phyloP scores from a whole-genome alignment of 441 rosid genomes.

The Eutrema salsugineum region DNA sequence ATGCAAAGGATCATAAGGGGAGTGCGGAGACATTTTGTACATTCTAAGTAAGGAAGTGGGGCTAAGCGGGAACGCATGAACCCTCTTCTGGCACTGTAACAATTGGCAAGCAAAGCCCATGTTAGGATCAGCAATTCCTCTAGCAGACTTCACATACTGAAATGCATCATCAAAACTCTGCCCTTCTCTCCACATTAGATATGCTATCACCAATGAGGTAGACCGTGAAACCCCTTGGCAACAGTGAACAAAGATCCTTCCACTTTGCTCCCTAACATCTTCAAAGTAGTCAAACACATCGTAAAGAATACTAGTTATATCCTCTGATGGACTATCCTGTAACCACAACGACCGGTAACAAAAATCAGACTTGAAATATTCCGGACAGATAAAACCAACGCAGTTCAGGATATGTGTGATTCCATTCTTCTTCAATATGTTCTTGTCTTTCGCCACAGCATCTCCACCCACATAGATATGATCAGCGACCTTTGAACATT shows the following conservation, averaged over 20 bases:
- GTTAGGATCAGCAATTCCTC: constrained; percentile 97
- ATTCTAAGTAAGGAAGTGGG: constrained; percentile 92
- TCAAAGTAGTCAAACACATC: constrained; percentile 98
- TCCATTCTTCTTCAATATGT: constrained; percentile 70
- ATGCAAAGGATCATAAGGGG: constrained; percentile 96
- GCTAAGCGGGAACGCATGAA: constrained; percentile 92
- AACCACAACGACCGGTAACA: constrained; percentile 93
- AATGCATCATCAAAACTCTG: constrained; percentile 98
- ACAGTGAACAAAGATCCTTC: constrained; percentile 95
- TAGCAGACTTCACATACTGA: constrained; percentile 89
- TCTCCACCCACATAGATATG: constrained; percentile 97
- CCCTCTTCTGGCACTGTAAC: constrained; percentile 94
- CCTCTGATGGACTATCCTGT: constrained; percentile 98
- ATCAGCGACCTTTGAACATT: constrained; percentile 92
- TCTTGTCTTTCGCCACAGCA: constrained; percentile 87
- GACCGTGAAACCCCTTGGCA: constrained; percentile 98
- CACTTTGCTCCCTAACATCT: constrained; percentile 87
- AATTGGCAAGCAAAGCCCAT: constrained; percentile 99
- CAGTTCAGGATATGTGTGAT: constrained; percentile 92
- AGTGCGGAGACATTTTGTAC: constrained; percentile 91
- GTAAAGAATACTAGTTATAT: constrained; percentile 90
- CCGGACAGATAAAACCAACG: constrained; percentile 97
- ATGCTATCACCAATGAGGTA: constrained; percentile 93
- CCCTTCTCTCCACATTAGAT: constrained; percentile 98
- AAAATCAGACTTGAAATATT: constrained; percentile 86